Percentiles rank a stretch among this genome's conserved stretches.
Conservation (phyloP, 1,284 basidiomycete species). For the Mycena citricolor region DNA sequence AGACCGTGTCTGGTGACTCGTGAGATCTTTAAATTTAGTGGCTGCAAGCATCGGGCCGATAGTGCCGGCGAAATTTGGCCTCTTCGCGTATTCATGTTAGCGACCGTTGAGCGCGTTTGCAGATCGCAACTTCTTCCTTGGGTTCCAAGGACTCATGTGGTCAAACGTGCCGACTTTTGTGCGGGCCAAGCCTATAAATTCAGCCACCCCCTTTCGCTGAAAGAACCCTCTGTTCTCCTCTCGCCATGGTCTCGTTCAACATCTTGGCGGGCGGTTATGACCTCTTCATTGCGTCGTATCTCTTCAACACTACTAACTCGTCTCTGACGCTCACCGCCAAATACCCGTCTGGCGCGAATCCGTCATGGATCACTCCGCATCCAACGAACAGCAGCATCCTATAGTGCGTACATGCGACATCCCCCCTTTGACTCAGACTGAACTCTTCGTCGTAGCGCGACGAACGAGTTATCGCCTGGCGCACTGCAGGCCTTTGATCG, state of each 20-base stretch:
- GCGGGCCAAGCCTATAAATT: too few relatives aligned
- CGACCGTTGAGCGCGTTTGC: too few relatives aligned
- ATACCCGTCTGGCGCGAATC: constrained; percentile 50
- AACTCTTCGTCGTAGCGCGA: constrained; percentile 40
- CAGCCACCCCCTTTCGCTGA: too few relatives aligned
- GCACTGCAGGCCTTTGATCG: constrained; percentile 57
- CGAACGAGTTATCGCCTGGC: constrained; percentile 48
- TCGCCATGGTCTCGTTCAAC: constrained; percentile 54
- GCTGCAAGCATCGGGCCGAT: too few relatives aligned
- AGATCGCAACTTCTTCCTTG: too few relatives aligned
- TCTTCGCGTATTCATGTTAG: too few relatives aligned
- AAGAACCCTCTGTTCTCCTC: neutral
- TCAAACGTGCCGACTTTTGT: too few relatives aligned
- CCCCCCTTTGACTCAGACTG: neutral
- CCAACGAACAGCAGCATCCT: constrained; percentile 54
- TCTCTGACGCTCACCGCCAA: constrained; percentile 46
- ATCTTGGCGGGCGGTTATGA: constrained; percentile 64
- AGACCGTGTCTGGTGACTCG: too few relatives aligned
- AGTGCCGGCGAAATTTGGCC: too few relatives aligned
- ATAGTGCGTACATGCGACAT: constrained; percentile 43
- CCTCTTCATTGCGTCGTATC: constrained; percentile 58
- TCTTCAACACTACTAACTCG: constrained; percentile 50
- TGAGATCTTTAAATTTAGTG: too few relatives aligned
- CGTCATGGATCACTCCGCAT: constrained; percentile 56
- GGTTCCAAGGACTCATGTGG: too few relatives aligned